phyloP scores from a whole-genome alignment of 805 yeast genomes.

The Zygosaccharomyces bailii region DNA sequence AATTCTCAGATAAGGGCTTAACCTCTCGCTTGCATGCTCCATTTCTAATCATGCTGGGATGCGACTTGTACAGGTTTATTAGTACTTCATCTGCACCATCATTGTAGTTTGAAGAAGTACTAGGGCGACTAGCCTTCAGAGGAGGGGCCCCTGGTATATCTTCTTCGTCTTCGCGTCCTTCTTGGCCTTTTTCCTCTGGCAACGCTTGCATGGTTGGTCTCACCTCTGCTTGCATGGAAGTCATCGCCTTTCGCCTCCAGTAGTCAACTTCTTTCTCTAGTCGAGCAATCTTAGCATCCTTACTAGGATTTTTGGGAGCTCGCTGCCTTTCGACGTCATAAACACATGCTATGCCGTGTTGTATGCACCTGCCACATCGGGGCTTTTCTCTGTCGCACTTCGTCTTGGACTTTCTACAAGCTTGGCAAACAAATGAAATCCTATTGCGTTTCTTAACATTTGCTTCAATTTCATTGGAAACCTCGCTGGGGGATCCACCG shows the following conservation, averaged over 20 bases:
- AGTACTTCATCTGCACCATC: constrained; percentile 17
- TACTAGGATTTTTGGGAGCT: constrained; percentile 34
- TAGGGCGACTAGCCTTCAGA: constrained; percentile 6
- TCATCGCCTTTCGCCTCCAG: constrained; percentile 31
- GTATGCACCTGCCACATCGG: constrained; percentile 31
- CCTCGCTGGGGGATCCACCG: background rate
- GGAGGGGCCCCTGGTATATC: background rate
- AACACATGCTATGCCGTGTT: constrained; percentile 28
- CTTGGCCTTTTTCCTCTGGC: background rate
- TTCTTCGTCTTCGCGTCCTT: background rate
- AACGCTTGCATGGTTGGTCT: background rate
- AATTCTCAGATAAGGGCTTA: constrained; percentile 35
- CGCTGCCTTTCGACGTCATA: constrained; percentile 34
- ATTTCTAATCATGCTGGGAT: constrained; percentile 32
- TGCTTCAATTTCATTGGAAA: constrained; percentile 1
- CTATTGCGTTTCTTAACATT: constrained; percentile 28
- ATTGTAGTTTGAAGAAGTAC: background rate
- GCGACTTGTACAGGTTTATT: constrained; percentile 28
- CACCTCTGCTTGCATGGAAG: constrained; percentile 12
- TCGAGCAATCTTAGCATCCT: constrained; percentile 32
- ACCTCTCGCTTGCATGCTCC: constrained; percentile 34
- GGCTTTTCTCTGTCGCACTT: constrained; percentile 37
- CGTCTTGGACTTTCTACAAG: constrained; percentile 34
- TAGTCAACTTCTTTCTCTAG: constrained; percentile 33
- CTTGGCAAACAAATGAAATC: constrained; percentile 35